Conservation (phyloP, 139 green algal genomes). For the Ettlia oleoabundans region DNA sequence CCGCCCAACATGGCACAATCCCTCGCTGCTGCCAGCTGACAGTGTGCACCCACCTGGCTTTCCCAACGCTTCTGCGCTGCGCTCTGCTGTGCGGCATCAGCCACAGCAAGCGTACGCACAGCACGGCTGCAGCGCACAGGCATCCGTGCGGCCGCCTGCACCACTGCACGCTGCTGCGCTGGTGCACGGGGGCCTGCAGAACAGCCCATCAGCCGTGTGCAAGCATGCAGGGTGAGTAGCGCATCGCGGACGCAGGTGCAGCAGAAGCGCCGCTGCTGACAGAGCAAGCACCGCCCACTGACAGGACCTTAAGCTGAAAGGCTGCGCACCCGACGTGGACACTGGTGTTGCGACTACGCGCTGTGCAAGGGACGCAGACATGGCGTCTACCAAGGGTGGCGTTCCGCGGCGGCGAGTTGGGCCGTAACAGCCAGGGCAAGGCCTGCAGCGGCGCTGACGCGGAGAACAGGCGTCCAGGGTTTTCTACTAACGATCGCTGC, state of each 20-base stretch:
- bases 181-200: neutral
- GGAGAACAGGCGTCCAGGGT: no score
- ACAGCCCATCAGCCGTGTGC: neutral
- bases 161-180: neutral
- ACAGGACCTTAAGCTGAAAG: neutral
- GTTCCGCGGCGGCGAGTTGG: neutral
- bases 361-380: neutral
- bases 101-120: constrained; percentile 13
- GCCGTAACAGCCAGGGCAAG: neutral
- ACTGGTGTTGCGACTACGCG: neutral
- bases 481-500: no score
- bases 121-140: neutral
- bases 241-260: neutral
- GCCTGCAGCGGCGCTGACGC: no score
- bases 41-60: constrained; percentile 31
- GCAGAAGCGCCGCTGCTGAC: neutral
- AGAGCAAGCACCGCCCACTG: neutral
- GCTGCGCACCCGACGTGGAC: neutral
- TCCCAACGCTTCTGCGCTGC: constrained; percentile 39
- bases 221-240: neutral
- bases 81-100: constrained; percentile 15
- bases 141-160: neutral
- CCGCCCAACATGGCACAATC: neutral
- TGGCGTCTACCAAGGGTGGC: no score
- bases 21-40: no score